Percentiles rank a stretch among this genome's conserved stretches.
Conservation (phyloP, 78 protist species). For the Planoprotostelium fungivorum region DNA sequence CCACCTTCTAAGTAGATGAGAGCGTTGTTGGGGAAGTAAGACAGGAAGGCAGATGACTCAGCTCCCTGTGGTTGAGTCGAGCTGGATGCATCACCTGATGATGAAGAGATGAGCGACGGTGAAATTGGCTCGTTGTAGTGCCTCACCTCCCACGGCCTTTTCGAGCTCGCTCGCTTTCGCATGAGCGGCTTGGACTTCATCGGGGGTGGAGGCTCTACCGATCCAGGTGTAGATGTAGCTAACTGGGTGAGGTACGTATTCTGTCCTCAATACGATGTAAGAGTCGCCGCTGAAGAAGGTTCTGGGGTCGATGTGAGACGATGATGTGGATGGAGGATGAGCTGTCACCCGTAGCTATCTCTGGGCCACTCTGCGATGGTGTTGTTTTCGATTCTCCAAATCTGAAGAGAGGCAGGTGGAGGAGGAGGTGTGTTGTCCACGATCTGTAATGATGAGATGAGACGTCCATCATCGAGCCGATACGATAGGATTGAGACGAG, state of each 20-base stretch:
- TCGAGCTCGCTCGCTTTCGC: constrained; percentile 82
- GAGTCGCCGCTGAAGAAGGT: constrained; percentile 78
- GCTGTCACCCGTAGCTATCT: constrained; percentile 14
- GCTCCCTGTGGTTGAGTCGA: constrained; percentile 22
- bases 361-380: constrained; percentile 34
- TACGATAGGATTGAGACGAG: background rate
- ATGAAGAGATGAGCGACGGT: too few relatives aligned
- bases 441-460: background rate
- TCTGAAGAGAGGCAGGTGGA: background rate
- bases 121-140: too few relatives aligned
- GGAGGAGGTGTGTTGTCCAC: background rate
- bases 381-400: constrained; percentile 53
- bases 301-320: background rate
- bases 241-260: background rate
- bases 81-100: constrained; percentile 22
- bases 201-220: constrained; percentile 56
- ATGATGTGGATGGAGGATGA: background rate
- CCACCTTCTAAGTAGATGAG: constrained; percentile 42
- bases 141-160: constrained; percentile 31
- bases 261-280: constrained; percentile 72
- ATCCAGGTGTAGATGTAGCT: constrained; percentile 68
- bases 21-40: constrained; percentile 14
- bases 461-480: background rate
- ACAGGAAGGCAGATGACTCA: constrained; percentile 40
- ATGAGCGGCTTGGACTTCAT: constrained; percentile 72